These are phyloP conservation scores for Microsporum canis DNA, from an alignment of 2,329 filamentous ascomycete genomes.

Conservation along the genomic window DNA sequence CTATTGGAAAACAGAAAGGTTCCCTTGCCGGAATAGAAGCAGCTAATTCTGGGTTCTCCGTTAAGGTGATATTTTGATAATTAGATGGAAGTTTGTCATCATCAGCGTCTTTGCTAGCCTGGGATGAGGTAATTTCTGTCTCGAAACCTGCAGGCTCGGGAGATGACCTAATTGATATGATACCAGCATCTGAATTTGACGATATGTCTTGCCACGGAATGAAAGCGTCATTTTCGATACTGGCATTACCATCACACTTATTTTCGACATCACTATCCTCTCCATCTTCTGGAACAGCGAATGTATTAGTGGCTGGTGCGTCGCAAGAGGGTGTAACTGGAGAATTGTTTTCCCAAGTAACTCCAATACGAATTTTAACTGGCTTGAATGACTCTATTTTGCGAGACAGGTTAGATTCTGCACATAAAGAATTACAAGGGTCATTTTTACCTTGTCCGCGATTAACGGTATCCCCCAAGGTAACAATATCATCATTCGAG, in stretches of 20 bases:
- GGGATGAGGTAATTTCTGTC: neutral
- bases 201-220: neutral
- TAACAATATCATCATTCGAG: conserved; percentile 26
- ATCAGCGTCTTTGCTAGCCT: neutral
- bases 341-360: neutral
- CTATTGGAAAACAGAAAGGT: too few species aligned
- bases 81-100: neutral
- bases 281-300: neutral
- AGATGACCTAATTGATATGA: conserved; percentile 2
- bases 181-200: neutral
- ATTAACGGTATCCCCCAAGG: conserved; percentile 41
- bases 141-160: neutral
- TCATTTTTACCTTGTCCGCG: conserved; percentile 33
- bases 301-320: neutral
- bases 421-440: neutral
- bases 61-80: too few species aligned
- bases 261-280: neutral
- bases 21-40: too few species aligned
- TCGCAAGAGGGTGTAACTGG: neutral
- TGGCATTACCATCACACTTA: neutral
- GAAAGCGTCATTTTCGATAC: neutral
- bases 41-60: too few species aligned
- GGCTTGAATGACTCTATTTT: neutral
- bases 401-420: neutral
- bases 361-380: neutral